Evolutionary conservation across 2,329 filamentous ascomycete species (phyloP).

Genomic region (Alternaria sp.): DNA sequence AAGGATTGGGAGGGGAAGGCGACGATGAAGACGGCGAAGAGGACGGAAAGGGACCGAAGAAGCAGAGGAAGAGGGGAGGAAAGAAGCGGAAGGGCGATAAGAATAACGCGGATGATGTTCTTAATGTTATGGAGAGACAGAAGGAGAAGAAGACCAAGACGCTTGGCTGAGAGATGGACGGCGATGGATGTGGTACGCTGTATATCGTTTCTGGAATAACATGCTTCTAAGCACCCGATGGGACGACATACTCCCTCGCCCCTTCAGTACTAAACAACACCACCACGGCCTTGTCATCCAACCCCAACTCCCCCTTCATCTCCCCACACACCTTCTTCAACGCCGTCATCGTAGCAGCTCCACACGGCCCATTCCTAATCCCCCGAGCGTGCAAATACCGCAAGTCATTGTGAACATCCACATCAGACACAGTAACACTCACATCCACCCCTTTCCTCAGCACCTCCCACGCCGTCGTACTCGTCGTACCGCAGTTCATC

Average conservation of each 20-base stretch:
- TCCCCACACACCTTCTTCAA: constrained; percentile 59
- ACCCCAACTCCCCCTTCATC: constrained; percentile 44
- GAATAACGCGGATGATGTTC: constrained; percentile 81
- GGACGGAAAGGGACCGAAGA: constrained; percentile 59
- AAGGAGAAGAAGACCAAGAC: constrained; percentile 46
- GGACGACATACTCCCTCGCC: constrained; percentile 37
- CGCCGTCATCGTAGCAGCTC: constrained; percentile 66
- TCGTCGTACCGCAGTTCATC: constrained; percentile 76
- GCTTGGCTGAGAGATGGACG: constrained; percentile 13
- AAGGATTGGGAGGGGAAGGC: constrained; percentile 61
- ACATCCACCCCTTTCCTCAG: constrained; percentile 67
- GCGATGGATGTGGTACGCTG: not conserved
- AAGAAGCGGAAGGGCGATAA: constrained; percentile 81
- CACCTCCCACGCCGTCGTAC: constrained; percentile 69
- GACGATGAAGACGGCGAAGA: constrained; percentile 59
- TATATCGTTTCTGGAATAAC: no score
- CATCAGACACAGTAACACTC: constrained; percentile 67
- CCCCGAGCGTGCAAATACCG: constrained; percentile 60
- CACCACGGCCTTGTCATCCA: constrained; percentile 63
- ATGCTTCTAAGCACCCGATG: constrained; percentile 2
- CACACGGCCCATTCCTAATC: constrained; percentile 69
- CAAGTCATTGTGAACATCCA: constrained; percentile 68
- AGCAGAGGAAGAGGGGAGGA: constrained; percentile 72
- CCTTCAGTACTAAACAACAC: constrained; percentile 75
- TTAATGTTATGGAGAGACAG: constrained; percentile 76